Percentiles rank a stretch among this genome's conserved stretches.
Conservation (phyloP, 1,139 yeast species). For the Scheffersomyces illinoinensis region DNA sequence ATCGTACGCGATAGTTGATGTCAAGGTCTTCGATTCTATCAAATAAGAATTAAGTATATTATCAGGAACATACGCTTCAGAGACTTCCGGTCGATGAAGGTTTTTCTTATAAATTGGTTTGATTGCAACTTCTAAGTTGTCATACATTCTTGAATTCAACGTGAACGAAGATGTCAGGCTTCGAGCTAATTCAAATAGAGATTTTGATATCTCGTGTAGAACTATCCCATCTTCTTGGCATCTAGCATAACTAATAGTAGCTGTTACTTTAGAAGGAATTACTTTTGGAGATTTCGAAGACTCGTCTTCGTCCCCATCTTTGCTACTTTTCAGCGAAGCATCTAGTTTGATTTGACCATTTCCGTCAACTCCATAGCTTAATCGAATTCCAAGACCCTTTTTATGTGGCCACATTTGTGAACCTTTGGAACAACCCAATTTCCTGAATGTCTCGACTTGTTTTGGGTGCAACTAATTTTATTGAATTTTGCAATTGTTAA, state of each 20-base stretch:
- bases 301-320: not conserved
- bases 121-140: constrained; percentile 9
- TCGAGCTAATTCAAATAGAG: constrained; percentile 9
- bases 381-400: constrained; percentile 20
- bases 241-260: constrained; percentile 28
- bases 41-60: constrained; percentile 23
- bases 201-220: constrained; percentile 16
- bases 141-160: constrained; percentile 13
- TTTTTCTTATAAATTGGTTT: not conserved
- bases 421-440: not conserved
- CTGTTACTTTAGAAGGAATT: not conserved
- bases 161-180: constrained; percentile 14
- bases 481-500: not conserved
- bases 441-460: not conserved
- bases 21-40: constrained; percentile 24
- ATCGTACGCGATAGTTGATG: constrained; percentile 35
- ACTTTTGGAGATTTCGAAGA: not conserved
- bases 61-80: constrained; percentile 22
- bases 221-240: constrained; percentile 17
- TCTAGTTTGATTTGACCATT: constrained; percentile 11
- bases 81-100: not conserved
- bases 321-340: not conserved
- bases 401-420: constrained; percentile 26
- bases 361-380: constrained; percentile 26
- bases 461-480: not conserved